Conservation (phyloP, 2,329 filamentous ascomycete species). For the Biscogniauxia mediterranea region DNA sequence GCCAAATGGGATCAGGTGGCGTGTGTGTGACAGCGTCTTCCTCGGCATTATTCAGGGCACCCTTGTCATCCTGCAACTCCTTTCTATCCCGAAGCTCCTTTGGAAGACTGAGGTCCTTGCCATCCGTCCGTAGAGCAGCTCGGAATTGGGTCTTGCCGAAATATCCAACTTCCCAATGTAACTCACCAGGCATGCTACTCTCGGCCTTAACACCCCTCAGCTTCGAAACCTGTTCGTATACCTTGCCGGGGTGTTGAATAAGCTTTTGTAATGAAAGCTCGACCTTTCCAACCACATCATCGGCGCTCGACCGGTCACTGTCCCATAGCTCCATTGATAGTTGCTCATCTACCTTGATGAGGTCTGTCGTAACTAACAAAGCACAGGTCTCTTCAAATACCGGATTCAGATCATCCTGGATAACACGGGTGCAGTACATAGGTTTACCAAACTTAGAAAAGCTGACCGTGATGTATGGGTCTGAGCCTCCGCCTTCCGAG, state of each 20-base stretch:
- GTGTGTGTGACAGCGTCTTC: constrained; percentile 88
- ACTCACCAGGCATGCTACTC: constrained; percentile 85
- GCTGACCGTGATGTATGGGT: constrained; percentile 91
- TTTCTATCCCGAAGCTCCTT: constrained; percentile 69
- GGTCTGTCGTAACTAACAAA: constrained; percentile 80
- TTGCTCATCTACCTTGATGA: constrained; percentile 92
- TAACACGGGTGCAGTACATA: constrained; percentile 95
- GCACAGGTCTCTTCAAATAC: constrained; percentile 88
- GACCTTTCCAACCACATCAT: constrained; percentile 93
- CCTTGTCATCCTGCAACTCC: constrained; percentile 85
- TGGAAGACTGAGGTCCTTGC: constrained; percentile 76
- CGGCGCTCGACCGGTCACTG: constrained; percentile 85
- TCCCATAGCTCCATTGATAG: constrained; percentile 95
- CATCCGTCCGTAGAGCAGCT: constrained; percentile 79
- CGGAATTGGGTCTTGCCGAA: constrained; percentile 90
- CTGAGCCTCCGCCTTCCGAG: constrained; percentile 81
- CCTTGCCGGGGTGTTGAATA: constrained; percentile 88
- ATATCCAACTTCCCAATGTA: constrained; percentile 95
- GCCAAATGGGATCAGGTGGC: constrained; percentile 94
- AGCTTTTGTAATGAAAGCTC: constrained; percentile 93
- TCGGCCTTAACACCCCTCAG: constrained; percentile 80
- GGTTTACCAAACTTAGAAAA: constrained; percentile 98
- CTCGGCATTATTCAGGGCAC: constrained; percentile 65
- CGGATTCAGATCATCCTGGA: constrained; percentile 90
- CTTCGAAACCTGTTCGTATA: constrained; percentile 86